Evolutionary conservation across 2,329 filamentous ascomycete species (phyloP), one percentile per base, ranked within the genome.

Genomic region (Neofusicoccum sp.): DNA sequence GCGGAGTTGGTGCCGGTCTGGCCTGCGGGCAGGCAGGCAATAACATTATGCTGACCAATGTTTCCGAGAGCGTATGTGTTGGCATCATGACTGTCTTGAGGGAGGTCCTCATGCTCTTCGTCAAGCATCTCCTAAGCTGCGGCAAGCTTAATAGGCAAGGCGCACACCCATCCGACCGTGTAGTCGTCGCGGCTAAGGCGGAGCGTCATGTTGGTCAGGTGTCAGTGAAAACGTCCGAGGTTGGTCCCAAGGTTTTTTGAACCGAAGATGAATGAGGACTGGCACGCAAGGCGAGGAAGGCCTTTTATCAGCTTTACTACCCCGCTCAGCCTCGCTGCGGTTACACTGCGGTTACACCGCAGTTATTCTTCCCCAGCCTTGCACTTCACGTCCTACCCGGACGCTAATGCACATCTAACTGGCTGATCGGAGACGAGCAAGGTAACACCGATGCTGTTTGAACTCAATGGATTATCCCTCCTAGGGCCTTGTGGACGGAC

Each of bases 81-180:
- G 20, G 41, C 51, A 47, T 71, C 68, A 34, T 60, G 26, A 9
- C 48, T 28, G 20, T 61, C 26, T 14, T 28, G 34, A 44, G 59
- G 20, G 14, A 67, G 56, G 20, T 59, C n/a, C 0, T 63, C 51
- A 48, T 75, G 66, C 20, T 64, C 45, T n/a, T 65, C 60, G 56
- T 75, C 72, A 1, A 75, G 66, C 65, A 73, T 67, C 14, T 62
- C 66, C 45, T 64, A 62, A 3, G 69, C 67, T 0, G 70, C 72
- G 5, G 70, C 65, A 40, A 70, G 67, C 61, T 76, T 73, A 41
- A 67, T 49, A 1, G 65, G 65, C 6, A 76, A 64, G 1, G 71
- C 71, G 60, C 71, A 70, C 6, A 75, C 61, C 72, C 72, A 75
- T 44, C 67, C 71, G 8, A 74, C 65, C 3, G 66, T 69, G 48